Base-by-base conservation (phyloP, 2,329 filamentous ascomycete species). In the Ophiocordyceps polyrhachis-furcata region DNA sequence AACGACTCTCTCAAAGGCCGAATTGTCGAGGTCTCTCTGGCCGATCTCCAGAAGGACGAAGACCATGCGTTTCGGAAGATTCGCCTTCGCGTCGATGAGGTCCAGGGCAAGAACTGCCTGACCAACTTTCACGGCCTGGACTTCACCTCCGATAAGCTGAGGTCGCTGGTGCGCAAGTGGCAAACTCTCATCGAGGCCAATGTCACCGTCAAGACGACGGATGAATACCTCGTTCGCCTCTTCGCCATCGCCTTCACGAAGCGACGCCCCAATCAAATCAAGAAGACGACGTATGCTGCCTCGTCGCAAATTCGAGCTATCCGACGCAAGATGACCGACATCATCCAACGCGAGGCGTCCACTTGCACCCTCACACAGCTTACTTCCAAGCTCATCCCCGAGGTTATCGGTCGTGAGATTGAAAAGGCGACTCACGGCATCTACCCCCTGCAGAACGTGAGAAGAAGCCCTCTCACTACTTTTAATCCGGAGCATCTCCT, bases 121-220 rank as follows among this genome's bases (percentile, higher is more conserved):
- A 96, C 91, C 77, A 95, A 95, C 81, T 98, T 98, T 83, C 88
- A 98, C 81, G 91, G 91, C 59, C 81, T 98, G 67, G 91, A 98
- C 74, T 96, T 98, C 83, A 98, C 91, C 66, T 95, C 91, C 59
- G 91, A 98, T 81, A 98, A 98, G 80, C 83, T 98, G 61, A 85
- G 91, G 65, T 96, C 91, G 53, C 82, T 98, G 56, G 91, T 98
- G 60, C 88, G 91, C 74, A 98, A 98, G 77, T 98, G 91, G 91
- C 91, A 98, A 73, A 82, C 88, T 53, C 78, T 98, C 63, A 96
- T 98, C 58, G 91, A 98, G 80, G 91, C 91, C 76, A 98, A 98
- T 70, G 81, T 96, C 63, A 94, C 93, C 56, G 88, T 98, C 76
- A 96, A 96, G 84, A 96, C 91, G 61, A 96, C 91, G 66, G 91